Base-by-base conservation (phyloP, 495 filamentous ascomycete genomes). In the Echria macrotheca region DNA sequence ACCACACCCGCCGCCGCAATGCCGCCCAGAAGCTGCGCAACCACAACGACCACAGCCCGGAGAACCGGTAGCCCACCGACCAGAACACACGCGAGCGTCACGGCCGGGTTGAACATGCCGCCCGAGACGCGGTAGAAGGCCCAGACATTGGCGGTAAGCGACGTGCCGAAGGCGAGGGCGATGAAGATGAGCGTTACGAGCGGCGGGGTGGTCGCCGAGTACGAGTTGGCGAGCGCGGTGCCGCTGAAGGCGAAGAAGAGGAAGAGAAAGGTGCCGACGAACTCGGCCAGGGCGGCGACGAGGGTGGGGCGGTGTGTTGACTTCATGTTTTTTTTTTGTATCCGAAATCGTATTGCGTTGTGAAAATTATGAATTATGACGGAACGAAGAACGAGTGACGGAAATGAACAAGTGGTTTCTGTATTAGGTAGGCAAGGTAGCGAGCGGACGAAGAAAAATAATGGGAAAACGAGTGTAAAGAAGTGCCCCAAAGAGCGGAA, bases 101-200 rank as follows among this genome's bases (percentile, higher is more conserved):
- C 84, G 24, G 81, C 85, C 0, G 89, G 89, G 57, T 94, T 91
- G 66, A 93, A 94, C 7, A 89, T 64, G 12, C 86, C 87, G 6
- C 88, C 88, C 4, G 76, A 82, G 25, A 91, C 78, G 9, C 87
- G 79, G 67, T 85, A 93, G 70, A 91, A 94, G 1, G 87, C 78
- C 87, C 85, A 95, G 3, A 85, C 86, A 57, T 91, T 93, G 60
- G 87, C 85, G 10, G 79, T 79, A 44, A 94, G 72, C 8, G 83
- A 81, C 58, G 89, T 79, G 1, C 86, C 87, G 54, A 93, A 93
- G n/a, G 70, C 69, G 9, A 90, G 62, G 1, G 84, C 64, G 39
- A 90, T 83, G 63, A 84, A 95, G 18, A 91, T 65, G 32, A 94
- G 64, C 14, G 64, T 68, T 5, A 63, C 57, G 14, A 69, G 63